Conservation (phyloP, 495 filamentous ascomycete species). For the Glutinoglossum americanum region DNA sequence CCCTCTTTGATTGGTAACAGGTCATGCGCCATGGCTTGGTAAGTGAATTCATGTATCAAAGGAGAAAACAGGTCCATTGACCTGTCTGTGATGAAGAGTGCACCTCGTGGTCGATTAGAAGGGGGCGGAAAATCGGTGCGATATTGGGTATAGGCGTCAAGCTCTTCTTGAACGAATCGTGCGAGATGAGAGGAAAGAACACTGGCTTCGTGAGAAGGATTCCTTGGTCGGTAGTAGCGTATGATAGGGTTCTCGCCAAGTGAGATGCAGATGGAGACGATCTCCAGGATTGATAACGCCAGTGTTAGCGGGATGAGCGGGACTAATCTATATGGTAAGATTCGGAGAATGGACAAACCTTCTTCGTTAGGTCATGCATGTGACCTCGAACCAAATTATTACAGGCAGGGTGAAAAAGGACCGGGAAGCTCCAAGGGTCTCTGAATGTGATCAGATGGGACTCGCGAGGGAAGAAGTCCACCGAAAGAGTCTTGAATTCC, state of each 20-base stretch:
- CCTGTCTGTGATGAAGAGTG: conserved; percentile 72
- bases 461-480: conserved; percentile 80
- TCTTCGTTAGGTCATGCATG: conserved; percentile 63
- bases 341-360: conserved; percentile 28
- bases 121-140: conserved; percentile 67
- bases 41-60: conserved; percentile 87
- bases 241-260: conserved; percentile 79
- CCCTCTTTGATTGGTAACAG: conserved; percentile 68
- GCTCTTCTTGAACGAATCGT: conserved; percentile 72
- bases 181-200: conserved; percentile 76
- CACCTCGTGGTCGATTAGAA: conserved; percentile 57
- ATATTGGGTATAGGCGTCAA: conserved; percentile 66
- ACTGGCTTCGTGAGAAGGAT: conserved; percentile 60
- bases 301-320: not conserved
- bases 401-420: conserved; percentile 78
- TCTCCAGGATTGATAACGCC: conserved; percentile 26
- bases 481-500: conserved; percentile 47
- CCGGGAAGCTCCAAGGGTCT: conserved; percentile 86
- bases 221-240: conserved; percentile 63
- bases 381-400: conserved; percentile 63
- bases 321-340: not conserved
- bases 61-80: conserved; percentile 81
- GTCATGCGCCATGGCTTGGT: conserved; percentile 95
- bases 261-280: conserved; percentile 61
- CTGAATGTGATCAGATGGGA: conserved; percentile 78